Evolutionary conservation across 441 rosid species (phyloP).

Genomic region (Breynia disticha): DNA sequence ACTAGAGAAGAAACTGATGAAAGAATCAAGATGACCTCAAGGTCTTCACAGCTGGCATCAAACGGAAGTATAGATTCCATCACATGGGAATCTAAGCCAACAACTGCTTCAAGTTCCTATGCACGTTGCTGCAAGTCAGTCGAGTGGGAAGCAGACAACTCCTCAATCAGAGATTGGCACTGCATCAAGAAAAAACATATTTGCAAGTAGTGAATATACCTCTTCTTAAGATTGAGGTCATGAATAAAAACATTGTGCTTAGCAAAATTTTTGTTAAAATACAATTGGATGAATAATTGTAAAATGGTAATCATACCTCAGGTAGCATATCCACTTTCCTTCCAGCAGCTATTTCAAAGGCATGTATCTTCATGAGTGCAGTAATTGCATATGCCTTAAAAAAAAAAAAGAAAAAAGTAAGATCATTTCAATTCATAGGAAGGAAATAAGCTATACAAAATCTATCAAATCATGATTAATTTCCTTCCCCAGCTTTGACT

Average conservation of each 20-base stretch:
- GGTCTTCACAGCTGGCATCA: constrained; percentile 96
- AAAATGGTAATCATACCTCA: constrained; percentile 39
- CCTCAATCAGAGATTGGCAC: constrained; percentile 90
- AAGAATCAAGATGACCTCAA: constrained; percentile 48
- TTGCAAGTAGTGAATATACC: constrained; percentile 2
- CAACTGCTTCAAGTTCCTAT: constrained; percentile 78
- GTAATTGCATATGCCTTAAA: constrained; percentile 84
- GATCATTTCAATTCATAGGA: constrained; percentile 4
- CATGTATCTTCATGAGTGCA: constrained; percentile 84
- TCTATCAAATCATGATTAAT: constrained; percentile 1
- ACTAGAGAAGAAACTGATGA: background rate
- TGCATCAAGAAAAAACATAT: constrained; percentile 27
- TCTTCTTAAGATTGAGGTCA: background rate
- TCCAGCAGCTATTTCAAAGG: constrained; percentile 82
- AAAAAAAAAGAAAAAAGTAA: constrained; percentile 17
- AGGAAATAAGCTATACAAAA: background rate
- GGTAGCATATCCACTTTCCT: constrained; percentile 79
- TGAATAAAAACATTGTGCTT: too few relatives aligned
- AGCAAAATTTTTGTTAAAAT: too few relatives aligned
- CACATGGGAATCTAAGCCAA: constrained; percentile 55
- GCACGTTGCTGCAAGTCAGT: constrained; percentile 98
- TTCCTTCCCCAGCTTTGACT: too few relatives aligned
- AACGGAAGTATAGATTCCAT: constrained; percentile 63
- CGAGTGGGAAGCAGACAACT: constrained; percentile 86
- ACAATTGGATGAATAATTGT: too few relatives aligned